phyloP scores from a whole-genome alignment of 805 yeast genomes.

The Myxozyma neotropica region DNA sequence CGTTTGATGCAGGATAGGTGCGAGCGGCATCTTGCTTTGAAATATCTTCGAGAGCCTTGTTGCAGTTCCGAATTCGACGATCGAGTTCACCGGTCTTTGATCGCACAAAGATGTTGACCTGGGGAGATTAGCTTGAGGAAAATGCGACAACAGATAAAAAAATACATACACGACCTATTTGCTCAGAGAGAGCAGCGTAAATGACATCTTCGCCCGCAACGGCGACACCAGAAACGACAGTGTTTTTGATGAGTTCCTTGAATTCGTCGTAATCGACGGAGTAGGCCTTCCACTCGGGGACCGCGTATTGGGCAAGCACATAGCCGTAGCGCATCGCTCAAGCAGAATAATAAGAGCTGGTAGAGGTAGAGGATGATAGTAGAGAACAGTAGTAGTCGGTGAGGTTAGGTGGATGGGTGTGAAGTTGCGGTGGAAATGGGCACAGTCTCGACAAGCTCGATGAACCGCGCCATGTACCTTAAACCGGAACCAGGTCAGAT shows the following conservation, averaged over 20 bases:
- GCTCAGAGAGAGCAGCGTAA: constrained; percentile 53
- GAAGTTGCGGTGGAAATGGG: not conserved
- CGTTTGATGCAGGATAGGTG: constrained; percentile 27
- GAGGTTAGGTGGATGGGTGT: not conserved
- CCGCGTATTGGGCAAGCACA: constrained; percentile 70
- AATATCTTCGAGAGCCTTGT: constrained; percentile 43
- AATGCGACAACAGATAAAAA: too few species aligned
- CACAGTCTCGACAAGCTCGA: not conserved
- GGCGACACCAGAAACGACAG: constrained; percentile 47
- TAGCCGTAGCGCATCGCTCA: constrained; percentile 84
- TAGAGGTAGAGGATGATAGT: not conserved
- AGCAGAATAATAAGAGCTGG: not conserved
- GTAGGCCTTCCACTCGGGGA: constrained; percentile 84
- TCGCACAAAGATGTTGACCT: constrained; percentile 58
- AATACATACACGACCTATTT: constrained; percentile 57
- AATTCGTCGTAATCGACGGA: constrained; percentile 82
- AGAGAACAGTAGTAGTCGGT: too few species aligned
- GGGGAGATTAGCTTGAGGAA: not conserved
- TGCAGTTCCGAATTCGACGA: constrained; percentile 50
- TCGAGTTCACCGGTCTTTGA: constrained; percentile 72
- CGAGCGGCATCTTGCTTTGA: constrained; percentile 35
- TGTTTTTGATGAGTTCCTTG: constrained; percentile 62
- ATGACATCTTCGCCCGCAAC: constrained; percentile 42
- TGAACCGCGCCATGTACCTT: constrained; percentile 5
- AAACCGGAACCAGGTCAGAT: not conserved